Evolutionary conservation across 2,329 filamentous ascomycete genomes (phyloP), one percentile per base, ranked within the genome.

Genomic region (Sarocladiaceae sp.): DNA sequence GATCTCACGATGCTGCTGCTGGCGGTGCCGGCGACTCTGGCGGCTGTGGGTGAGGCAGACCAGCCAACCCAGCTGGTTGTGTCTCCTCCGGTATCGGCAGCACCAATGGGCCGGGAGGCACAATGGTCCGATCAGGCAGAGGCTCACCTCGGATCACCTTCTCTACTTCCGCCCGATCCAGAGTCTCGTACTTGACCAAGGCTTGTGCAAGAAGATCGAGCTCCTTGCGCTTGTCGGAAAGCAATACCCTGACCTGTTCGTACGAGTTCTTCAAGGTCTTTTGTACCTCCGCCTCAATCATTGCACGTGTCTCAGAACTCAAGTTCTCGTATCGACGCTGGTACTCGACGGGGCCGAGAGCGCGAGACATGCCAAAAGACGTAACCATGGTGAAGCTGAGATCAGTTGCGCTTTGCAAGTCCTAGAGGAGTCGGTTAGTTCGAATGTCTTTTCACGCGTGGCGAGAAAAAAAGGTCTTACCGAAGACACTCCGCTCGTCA

Each of bases 161-260:
- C 63, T 90, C 82, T 50, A 97, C 94, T 64, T 98, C 93, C 3
- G 85, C 82, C 63, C 84, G 86, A 62, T 85, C 85, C 43, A 98
- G 69, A 0, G 89, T 96, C 71, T 98, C 93, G 63, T 96, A 97
- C 64, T 96, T 83, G 26, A 98, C 81, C 9, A 98, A 74, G 5
- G 90, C 93, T 58, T 90, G 82, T 21, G 93, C 91, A 9, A 98
- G 71, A 10, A 88, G 72, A 55, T 98, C 91, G 6, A 98, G 76
- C 63, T 95, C 91, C 47, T 85, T 83, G 45, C 89, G 80, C 61
- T 85, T 88, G 27, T 80, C 76, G 1, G 75, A 78, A 37, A 98
- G 67, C 4, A 97, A 73, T 37, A 77, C 76, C 35, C 72, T 67
- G 33, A 90, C 88, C 27, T 89, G 84, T 45, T 78, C 72, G 49